These are phyloP conservation scores for Venturia aucupariae DNA, from an alignment of 2,329 filamentous ascomycete species.

Conservation along the genomic window DNA sequence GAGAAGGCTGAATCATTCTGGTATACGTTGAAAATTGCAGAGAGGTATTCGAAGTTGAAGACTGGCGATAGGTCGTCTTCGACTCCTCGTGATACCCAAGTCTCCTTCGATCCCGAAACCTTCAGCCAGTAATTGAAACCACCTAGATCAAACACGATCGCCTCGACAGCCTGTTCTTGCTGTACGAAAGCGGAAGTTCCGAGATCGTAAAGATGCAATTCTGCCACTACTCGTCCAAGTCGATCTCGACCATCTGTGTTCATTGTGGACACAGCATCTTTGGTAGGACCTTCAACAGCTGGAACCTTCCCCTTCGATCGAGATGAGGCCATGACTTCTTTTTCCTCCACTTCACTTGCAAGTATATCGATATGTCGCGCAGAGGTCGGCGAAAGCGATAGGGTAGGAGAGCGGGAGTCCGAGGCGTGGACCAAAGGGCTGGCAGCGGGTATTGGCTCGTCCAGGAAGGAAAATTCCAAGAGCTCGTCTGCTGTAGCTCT, in stretches of 20 bases:
- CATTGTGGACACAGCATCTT: constrained; percentile 42
- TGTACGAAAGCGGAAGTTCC: constrained; percentile 73
- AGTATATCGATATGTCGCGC: constrained; percentile 19
- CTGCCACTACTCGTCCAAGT: constrained; percentile 64
- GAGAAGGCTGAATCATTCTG: constrained; percentile 82
- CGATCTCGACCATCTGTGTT: constrained; percentile 63
- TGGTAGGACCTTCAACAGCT: constrained; percentile 41
- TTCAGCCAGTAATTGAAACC: constrained; percentile 96
- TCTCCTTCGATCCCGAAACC: constrained; percentile 62
- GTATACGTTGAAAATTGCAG: constrained; percentile 98
- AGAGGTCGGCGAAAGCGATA: constrained; percentile 25
- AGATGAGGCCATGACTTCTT: constrained; percentile 26
- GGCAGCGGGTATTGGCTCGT: constrained; percentile 51
- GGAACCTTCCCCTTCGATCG: constrained; percentile 19
- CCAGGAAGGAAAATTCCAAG: constrained; percentile 69
- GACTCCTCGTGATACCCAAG: constrained; percentile 81
- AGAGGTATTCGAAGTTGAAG: constrained; percentile 98
- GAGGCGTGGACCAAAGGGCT: constrained; percentile 45
- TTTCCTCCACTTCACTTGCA: constrained; percentile 27
- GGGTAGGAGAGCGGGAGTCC: constrained; percentile 26
- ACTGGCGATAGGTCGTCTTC: constrained; percentile 92
- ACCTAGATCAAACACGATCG: constrained; percentile 76
- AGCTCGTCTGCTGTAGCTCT: constrained; percentile 76
- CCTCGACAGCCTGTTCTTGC: constrained; percentile 65
- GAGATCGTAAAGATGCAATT: constrained; percentile 92